Base-by-base conservation (phyloP, 163 green algal species). In the Picocystis sp. region DNA sequence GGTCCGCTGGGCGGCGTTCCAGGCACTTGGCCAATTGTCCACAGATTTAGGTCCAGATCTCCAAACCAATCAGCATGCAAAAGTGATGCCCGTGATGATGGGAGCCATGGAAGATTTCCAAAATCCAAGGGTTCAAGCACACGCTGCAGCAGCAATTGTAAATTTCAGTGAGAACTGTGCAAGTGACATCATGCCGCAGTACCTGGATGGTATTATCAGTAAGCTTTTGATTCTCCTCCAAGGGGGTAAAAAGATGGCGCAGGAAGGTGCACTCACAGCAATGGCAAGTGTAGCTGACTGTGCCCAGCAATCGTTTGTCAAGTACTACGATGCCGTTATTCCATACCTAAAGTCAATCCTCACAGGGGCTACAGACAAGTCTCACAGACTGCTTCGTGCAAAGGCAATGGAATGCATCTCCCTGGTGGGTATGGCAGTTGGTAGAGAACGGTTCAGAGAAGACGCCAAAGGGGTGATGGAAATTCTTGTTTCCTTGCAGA, bases 351-450 rank as follows among this genome's bases (percentile, higher is more conserved):
- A 74, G 47, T 51, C 71, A 46, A 87, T 96, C 55, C 75, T 99
- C 41, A 59, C 65, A 23, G 58, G 68, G 13, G 75, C 81, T 9
- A 73, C 58, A 19, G 76, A 80, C 61, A 86, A 84, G 70, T 52
- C 53, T n/a, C 66, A 85, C 47, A 61, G 68, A 46, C 74, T 93
- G 60, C 66, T 96, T 66, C 76, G 87, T 12, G 85, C 82, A 58
- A 94, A 97, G 76, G 74, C 83, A 12, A 74, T 99, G 51, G 91
- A 99, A 73, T 97, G 90, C 72, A 82, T 96, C 52, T 85, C 65
- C n/a, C 75, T 99, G 25, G 85, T 99, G 52, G 89, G 86, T 65
- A 95, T 96, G 86, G 87, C 89, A 1, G 87, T 98, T 29, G 89
- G 89, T 22, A 75, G 78, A 42, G 87, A 96, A 19, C 69, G 72